These are phyloP conservation scores for Pyrenochaeta sp. DNA, from an alignment of 2,329 filamentous ascomycete species.

Conservation along the genomic window DNA sequence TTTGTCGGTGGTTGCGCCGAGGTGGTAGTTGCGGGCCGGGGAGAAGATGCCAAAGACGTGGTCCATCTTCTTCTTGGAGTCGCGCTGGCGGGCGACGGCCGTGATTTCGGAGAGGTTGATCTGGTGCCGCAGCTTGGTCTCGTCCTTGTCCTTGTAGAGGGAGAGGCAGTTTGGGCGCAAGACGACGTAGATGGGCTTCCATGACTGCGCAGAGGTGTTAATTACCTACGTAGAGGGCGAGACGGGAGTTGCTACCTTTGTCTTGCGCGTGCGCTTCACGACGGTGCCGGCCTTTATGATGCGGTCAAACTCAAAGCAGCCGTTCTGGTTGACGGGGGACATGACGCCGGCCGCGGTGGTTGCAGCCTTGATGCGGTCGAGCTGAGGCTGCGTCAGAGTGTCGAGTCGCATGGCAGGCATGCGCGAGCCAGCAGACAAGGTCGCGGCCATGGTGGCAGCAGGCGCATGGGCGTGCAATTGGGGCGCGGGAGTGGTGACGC, in stretches of 20 bases:
- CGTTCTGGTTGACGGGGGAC: slow-evolving; percentile 91
- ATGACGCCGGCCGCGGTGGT: slow-evolving; percentile 65
- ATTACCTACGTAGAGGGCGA: slow-evolving; percentile 1
- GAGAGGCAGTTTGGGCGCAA: slow-evolving; percentile 89
- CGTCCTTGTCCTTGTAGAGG: slow-evolving; percentile 90
- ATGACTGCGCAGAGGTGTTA: slow-evolving; percentile 68
- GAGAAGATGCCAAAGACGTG: slow-evolving; percentile 94
- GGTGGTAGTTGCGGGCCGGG: slow-evolving; percentile 87
- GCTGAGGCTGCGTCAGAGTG: slow-evolving; percentile 31
- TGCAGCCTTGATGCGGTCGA: slow-evolving; percentile 28
- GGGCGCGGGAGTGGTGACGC: slow-evolving; percentile 7
- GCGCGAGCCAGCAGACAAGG: slow-evolving; percentile 36
- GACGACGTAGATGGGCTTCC: slow-evolving; percentile 90
- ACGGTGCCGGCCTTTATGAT: slow-evolving; percentile 90
- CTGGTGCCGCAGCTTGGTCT: slow-evolving; percentile 87
- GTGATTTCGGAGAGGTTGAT: slow-evolving; percentile 89
- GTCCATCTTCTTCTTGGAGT: slow-evolving; percentile 84
- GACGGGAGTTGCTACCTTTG: slow-evolving; percentile 65
- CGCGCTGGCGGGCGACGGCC: slow-evolving; percentile 85
- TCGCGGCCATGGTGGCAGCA: slow-evolving; percentile 24
- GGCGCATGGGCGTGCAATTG: slow-evolving; percentile 5
- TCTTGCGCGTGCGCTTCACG: slow-evolving; percentile 89
- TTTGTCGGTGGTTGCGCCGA: slow-evolving; percentile 75
- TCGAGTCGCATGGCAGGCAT: slow-evolving; percentile 35
- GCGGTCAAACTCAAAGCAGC: slow-evolving; percentile 94